These are phyloP conservation scores for Blastobotrys arbuscula DNA, from an alignment of 1,139 yeast species.

Conservation along the genomic window DNA sequence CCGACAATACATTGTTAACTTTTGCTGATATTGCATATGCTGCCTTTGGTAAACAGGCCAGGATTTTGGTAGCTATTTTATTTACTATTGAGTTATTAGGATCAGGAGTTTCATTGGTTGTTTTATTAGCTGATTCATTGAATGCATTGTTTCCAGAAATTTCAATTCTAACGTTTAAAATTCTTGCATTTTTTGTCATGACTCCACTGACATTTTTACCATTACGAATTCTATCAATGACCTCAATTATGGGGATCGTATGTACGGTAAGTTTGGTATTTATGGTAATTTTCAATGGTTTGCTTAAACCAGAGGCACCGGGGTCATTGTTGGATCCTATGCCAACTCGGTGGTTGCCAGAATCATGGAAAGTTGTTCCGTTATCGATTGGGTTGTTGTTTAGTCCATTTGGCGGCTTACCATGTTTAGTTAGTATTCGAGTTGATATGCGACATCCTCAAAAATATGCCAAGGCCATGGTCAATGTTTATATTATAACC, in stretches of 20 bases:
- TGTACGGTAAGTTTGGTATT: slow-evolving; percentile 61
- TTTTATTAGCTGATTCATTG: slow-evolving; percentile 82
- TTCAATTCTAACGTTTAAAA: slow-evolving; percentile 47
- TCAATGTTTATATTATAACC: slow-evolving; percentile 58
- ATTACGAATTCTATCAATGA: slow-evolving; percentile 60
- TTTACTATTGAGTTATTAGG: slow-evolving; percentile 76
- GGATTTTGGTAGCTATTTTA: slow-evolving; percentile 59
- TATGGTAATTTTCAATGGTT: slow-evolving; percentile 57
- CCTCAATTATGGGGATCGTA: slow-evolving; percentile 69
- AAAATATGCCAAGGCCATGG: slow-evolving; percentile 46
- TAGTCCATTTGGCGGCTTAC: slow-evolving; percentile 92
- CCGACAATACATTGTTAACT: slow-evolving; percentile 71
- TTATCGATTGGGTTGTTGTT: slow-evolving; percentile 68
- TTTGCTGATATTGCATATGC: slow-evolving; percentile 85
- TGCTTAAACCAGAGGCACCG: slow-evolving; percentile 48
- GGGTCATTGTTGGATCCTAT: slow-evolving; percentile 63
- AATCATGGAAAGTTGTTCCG: slow-evolving; percentile 43
- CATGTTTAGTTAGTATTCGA: slow-evolving; percentile 74
- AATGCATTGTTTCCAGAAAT: slow-evolving; percentile 55
- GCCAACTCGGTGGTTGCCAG: slow-evolving; percentile 44
- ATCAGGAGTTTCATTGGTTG: slow-evolving; percentile 68
- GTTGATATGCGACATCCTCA: slow-evolving; percentile 78
- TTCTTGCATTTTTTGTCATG: slow-evolving; percentile 52
- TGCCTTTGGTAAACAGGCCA: slow-evolving; percentile 57
- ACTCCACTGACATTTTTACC: slow-evolving; percentile 67